These are phyloP conservation scores for Globisporangium canariense DNA, from an alignment of 352 stramenopile genomes.

Conservation along the genomic window DNA sequence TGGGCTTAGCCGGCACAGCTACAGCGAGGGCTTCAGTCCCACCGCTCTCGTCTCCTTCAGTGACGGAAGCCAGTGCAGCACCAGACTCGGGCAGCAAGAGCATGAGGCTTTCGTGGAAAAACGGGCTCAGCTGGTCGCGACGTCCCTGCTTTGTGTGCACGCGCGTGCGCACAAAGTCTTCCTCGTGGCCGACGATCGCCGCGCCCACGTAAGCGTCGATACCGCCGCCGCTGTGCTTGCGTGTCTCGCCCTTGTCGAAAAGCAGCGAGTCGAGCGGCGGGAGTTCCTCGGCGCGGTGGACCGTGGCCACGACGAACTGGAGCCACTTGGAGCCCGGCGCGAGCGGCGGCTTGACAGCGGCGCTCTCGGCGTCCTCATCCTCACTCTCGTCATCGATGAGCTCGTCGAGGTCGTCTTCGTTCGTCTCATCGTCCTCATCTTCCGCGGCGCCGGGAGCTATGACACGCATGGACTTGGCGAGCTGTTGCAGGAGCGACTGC, in stretches of 20 bases:
- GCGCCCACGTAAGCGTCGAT: constrained; percentile 70
- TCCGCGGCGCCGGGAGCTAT: constrained; percentile 37
- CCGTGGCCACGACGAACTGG: constrained; percentile 51
- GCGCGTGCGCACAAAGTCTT: constrained; percentile 55
- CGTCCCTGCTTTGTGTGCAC: constrained; percentile 62
- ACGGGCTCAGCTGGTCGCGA: constrained; percentile 50
- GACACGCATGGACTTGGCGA: constrained; percentile 48
- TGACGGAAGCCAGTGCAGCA: constrained; percentile 12
- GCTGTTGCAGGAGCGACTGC: constrained; percentile 41
- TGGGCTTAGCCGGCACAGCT: not conserved
- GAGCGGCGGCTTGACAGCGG: constrained; percentile 21
- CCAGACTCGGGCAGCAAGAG: constrained; percentile 32
- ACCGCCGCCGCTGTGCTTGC: constrained; percentile 43
- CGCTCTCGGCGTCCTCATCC: constrained; percentile 24
- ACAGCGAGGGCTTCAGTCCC: not conserved
- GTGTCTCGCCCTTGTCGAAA: constrained; percentile 42
- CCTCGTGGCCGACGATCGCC: constrained; percentile 25
- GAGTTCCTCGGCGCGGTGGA: constrained; percentile 62
- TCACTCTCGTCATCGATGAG: constrained; percentile 37
- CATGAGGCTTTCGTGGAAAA: constrained; percentile 71
- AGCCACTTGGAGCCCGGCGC: constrained; percentile 41
- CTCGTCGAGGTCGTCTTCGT: constrained; percentile 36
- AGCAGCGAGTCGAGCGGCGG: constrained; percentile 56
- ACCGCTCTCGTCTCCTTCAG: not conserved
- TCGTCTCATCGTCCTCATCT: constrained; percentile 42